Percentiles rank a stretch among this genome's conserved stretches.
Conservation (phyloP, 106 monocot species). For the Phalaenopsis aphrodite region DNA sequence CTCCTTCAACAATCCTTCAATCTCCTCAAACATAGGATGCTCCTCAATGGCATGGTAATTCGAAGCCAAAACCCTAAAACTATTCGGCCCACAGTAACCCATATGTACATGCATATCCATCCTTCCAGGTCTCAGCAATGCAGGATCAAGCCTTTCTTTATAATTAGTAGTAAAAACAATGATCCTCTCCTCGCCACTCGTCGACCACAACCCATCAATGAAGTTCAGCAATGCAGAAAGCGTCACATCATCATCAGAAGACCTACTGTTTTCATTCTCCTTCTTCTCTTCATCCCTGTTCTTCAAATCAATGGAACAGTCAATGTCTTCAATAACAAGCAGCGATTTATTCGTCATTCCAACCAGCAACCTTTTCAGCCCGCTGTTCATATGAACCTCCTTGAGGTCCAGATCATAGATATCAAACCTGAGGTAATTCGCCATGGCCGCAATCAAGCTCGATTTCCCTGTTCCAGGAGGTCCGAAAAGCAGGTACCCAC, state of each 20-base stretch:
- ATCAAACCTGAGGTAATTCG: conserved; percentile 30
- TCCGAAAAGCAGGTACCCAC: conserved; percentile 43
- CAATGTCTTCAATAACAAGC: conserved; percentile 23
- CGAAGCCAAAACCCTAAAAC: not conserved
- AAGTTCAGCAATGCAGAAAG: conserved; percentile 17
- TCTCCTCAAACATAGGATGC: conserved; percentile 12
- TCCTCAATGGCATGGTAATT: conserved; percentile 10
- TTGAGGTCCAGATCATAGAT: conserved; percentile 22
- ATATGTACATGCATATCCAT: conserved; percentile 22
- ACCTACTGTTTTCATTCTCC: not conserved
- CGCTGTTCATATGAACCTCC: not conserved
- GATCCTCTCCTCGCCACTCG: conserved; percentile 16
- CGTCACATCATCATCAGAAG: not conserved
- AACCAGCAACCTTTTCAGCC: conserved; percentile 4
- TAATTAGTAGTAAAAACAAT: conserved; percentile 19
- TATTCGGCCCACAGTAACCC: conserved; percentile 5
- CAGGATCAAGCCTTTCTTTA: conserved; percentile 13
- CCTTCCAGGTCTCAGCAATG: conserved; percentile 13
- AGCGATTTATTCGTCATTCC: conserved; percentile 15
- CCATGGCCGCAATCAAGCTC: conserved; percentile 61
- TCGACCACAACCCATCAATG: conserved; percentile 16
- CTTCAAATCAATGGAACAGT: conserved; percentile 15
- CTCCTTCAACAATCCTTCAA: conserved; percentile 4
- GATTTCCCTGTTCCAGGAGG: conserved; percentile 61
- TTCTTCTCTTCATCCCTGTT: not conserved